Percentiles rank a stretch among this genome's conserved stretches.
Conservation (phyloP, 169 alveolate species). For the Plasmodium coatneyi region DNA sequence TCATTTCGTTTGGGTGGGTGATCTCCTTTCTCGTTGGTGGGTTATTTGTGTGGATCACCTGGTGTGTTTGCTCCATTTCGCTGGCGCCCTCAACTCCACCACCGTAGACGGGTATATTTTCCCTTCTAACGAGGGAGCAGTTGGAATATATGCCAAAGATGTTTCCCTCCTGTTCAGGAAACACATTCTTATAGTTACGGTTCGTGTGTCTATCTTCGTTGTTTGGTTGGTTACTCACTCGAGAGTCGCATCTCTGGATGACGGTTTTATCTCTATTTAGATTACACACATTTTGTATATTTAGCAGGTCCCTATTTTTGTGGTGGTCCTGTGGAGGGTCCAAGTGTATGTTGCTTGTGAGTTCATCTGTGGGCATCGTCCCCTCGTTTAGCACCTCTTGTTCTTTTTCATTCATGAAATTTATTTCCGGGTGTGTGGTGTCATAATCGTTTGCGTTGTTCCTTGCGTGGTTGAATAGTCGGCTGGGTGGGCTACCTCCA, state of each 20-base stretch:
- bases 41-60: not conserved
- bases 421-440: not conserved
- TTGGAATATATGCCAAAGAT: not conserved
- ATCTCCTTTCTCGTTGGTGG: not conserved
- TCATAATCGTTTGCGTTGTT: not conserved
- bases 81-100: not conserved
- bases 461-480: not conserved
- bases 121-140: not conserved
- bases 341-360: not conserved
- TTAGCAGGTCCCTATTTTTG: not conserved
- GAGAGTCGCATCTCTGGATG: not conserved
- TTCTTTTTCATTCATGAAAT: not conserved
- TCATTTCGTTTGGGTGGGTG: not conserved
- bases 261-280: not conserved
- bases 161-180: not conserved
- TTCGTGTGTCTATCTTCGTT: not conserved
- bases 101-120: not conserved
- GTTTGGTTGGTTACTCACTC: not conserved
- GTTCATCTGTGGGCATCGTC: not conserved
- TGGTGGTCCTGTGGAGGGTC: not conserved
- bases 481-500: not conserved
- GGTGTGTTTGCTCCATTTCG: not conserved
- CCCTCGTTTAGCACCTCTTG: not conserved
- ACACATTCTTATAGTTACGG: not conserved
- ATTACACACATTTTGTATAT: not conserved